These are phyloP conservation scores for Penicillium thymicola DNA, from an alignment of 2,329 filamentous ascomycete genomes.

Conservation along the genomic window DNA sequence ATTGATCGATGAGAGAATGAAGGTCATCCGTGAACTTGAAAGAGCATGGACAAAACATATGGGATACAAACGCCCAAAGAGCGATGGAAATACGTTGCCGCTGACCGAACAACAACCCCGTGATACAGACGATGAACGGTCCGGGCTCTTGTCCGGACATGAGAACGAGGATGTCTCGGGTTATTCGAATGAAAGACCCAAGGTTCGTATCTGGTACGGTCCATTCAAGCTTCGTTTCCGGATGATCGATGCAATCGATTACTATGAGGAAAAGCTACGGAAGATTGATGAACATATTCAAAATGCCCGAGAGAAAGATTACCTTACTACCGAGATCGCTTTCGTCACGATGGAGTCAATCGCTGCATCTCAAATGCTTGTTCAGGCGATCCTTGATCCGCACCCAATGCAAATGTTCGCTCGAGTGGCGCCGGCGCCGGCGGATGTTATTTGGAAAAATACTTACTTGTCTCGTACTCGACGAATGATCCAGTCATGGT, in stretches of 20 bases:
- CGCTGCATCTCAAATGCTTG: conserved; percentile 87
- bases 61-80: conserved; percentile 54
- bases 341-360: conserved; percentile 98
- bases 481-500: conserved; percentile 76
- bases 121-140: conserved; percentile 56
- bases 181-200: conserved; percentile 57
- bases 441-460: conserved; percentile 93
- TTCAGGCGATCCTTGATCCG: conserved; percentile 90
- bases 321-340: conserved; percentile 74
- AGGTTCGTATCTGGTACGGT: conserved; percentile 73
- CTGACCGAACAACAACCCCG: conserved; percentile 50
- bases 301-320: conserved; percentile 69
- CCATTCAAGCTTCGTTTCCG: conserved; percentile 67
- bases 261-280: conserved; percentile 83
- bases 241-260: conserved; percentile 85
- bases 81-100: conserved; percentile 44
- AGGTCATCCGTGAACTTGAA: conserved; percentile 70
- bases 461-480: conserved; percentile 75
- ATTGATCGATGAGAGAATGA: conserved; percentile 65
- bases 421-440: conserved; percentile 79
- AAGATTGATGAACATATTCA: conserved; percentile 72
- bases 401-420: conserved; percentile 81
- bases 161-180: conserved; percentile 43
- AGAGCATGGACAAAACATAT: conserved; percentile 76
- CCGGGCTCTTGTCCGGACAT: conserved; percentile 54